Percentiles rank a stretch among this genome's conserved stretches.
phyloP scores from a whole-genome alignment of 1,284 basidiomycete species.

The Volvariella volvacea region DNA sequence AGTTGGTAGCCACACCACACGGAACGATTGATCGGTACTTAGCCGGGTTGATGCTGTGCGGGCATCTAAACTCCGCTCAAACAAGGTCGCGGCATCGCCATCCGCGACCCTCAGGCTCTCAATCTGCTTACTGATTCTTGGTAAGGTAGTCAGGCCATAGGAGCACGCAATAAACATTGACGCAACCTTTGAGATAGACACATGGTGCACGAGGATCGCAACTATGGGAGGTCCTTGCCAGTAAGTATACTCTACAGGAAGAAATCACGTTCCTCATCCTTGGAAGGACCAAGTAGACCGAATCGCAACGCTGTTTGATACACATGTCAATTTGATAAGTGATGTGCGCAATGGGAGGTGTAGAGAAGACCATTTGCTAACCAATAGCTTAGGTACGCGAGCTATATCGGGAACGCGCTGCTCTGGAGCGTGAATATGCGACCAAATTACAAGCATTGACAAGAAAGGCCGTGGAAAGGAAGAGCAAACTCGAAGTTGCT shows the following conservation, averaged over 20 bases:
- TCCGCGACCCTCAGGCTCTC: too few relatives aligned
- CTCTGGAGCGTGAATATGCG: constrained; percentile 72
- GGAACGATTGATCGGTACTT: too few relatives aligned
- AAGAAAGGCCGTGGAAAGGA: constrained; percentile 66
- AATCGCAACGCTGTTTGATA: neutral
- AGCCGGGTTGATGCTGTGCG: too few relatives aligned
- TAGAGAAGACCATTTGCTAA: neutral
- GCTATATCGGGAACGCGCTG: constrained; percentile 56
- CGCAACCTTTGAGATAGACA: too few relatives aligned
- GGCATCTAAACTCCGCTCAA: too few relatives aligned
- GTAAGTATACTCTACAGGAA: neutral
- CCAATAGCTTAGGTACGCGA: constrained; percentile 53
- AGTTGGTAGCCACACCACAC: too few relatives aligned
- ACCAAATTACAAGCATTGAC: constrained; percentile 57
- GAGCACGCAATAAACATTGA: too few relatives aligned
- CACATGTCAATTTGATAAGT: neutral
- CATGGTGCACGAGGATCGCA: neutral
- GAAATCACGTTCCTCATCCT: neutral
- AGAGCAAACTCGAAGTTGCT: constrained; percentile 44
- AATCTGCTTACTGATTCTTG: too few relatives aligned
- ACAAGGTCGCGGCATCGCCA: too few relatives aligned
- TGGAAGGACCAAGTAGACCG: neutral
- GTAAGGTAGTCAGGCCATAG: too few relatives aligned
- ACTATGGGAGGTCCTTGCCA: neutral
- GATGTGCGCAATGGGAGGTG: neutral